Evolutionary conservation across 345 rosid species (phyloP).

Genomic region (Salix brachista): DNA sequence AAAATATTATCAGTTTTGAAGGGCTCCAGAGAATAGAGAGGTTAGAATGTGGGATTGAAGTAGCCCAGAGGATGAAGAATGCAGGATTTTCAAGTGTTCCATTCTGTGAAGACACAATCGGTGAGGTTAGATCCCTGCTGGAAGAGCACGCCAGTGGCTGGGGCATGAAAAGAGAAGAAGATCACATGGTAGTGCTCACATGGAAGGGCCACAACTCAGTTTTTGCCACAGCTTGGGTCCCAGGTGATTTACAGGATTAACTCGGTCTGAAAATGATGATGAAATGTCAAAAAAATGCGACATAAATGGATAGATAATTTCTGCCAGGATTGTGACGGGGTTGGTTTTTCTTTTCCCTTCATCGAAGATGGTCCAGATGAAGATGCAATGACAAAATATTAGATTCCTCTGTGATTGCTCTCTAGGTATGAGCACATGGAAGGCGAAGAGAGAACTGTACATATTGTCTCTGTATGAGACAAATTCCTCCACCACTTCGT

Average conservation of each 20-base stretch:
- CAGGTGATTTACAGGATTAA: constrained; percentile 29
- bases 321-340: too few relatives aligned
- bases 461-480: constrained; percentile 27
- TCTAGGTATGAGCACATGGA: neutral
- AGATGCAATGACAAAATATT: neutral
- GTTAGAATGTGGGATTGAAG: constrained; percentile 41
- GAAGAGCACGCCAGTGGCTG: constrained; percentile 71
- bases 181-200: constrained; percentile 50
- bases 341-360: neutral
- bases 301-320: neutral
- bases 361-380: neutral
- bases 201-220: constrained; percentile 83
- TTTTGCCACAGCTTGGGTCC: constrained; percentile 60
- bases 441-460: constrained; percentile 14
- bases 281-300: neutral
- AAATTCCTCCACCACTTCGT: constrained; percentile 11
- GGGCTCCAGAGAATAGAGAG: constrained; percentile 53
- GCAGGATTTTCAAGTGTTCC: constrained; percentile 38
- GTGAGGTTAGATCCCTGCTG: constrained; percentile 47
- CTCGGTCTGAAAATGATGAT: neutral
- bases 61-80: constrained; percentile 49
- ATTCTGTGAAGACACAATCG: constrained; percentile 50
- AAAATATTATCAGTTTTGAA: constrained; percentile 48
- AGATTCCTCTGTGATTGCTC: too few relatives aligned
- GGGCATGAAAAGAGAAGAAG: constrained; percentile 77